Evolutionary conservation across 441 rosid genomes (phyloP), one percentile per base, ranked within the genome.

Genomic region (Adansonia madagascariensis): DNA sequence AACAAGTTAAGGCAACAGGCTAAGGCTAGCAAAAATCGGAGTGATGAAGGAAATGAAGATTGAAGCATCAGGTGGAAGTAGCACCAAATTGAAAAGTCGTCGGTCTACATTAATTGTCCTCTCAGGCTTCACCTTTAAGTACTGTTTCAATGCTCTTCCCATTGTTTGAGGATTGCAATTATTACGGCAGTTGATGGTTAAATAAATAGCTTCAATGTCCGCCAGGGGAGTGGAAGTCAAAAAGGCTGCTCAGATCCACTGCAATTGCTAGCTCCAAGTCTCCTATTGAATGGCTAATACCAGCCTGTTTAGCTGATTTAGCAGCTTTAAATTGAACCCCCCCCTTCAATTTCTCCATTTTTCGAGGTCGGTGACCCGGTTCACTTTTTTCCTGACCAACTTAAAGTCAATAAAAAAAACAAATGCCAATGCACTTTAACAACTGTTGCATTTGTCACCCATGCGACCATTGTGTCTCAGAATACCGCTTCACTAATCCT

Each of bases 361-460:
- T 49, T 69, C 2, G 44, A 70, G 74, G 59, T 70, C 22, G 41
- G 44, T 24, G 60, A 50, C 44, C 50, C 60, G 74, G 74, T 70
- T 68, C 17, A 15, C 6, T 24, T 49, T 69, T 69, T 59, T 49
- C 73, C 46, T 70, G 46, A 27, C 60, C 11, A 3, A 9, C 27
- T 7, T 52, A 15, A 31, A 27, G n/a, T 0, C 27, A 52, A 47
- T 9, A 0, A 4, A 69, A 47, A 68, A 52, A 7, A 2, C 6
- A 65, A 65, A 47, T 66, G 24, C 1, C 53, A 68, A 47, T 8
- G 60, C 60, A 27, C 60, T 4, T 27, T 8, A 14, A 3, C 14
- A 27, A 27, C 3, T 50, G 44, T 70, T 50, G 61, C 46, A 52
- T 71, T n/a, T 24, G 61, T 52, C 62, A 71, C 20, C 60, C 46